Conservation (phyloP, 306 rosid species). For the Heteromeles arbutifolia region DNA sequence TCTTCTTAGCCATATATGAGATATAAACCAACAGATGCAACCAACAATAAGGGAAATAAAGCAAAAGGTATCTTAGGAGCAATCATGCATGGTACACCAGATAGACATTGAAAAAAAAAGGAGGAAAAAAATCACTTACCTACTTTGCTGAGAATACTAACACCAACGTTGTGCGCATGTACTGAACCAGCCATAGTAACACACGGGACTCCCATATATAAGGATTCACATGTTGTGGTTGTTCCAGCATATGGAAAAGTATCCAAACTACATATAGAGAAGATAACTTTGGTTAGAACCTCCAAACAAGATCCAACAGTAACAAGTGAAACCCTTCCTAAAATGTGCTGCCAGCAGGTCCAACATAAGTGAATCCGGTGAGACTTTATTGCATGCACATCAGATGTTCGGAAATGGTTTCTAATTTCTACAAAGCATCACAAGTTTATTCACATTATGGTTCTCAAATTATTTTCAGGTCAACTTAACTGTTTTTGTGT, state of each 20-base stretch:
- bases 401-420: neutral
- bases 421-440: neutral
- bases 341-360: neutral
- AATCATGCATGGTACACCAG: conserved; percentile 1
- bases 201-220: conserved; percentile 99
- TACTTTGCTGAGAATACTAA: conserved; percentile 90
- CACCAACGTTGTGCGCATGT: conserved; percentile 99
- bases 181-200: conserved; percentile 95
- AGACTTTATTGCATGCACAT: neutral
- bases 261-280: conserved; percentile 65
- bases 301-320: neutral
- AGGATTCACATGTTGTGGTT: conserved; percentile 92
- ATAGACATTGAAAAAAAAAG: neutral
- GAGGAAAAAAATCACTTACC: conserved; percentile 43
- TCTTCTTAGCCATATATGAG: neutral
- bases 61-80: neutral
- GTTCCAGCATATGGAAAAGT: conserved; percentile 99
- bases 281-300: conserved; percentile 15
- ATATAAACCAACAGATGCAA: neutral
- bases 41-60: neutral
- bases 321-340: neutral
- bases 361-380: neutral
- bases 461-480: neutral
- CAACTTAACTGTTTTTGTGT: neutral
- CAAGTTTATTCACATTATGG: neutral